These are phyloP conservation scores for Blastobotrys americana DNA, from an alignment of 805 yeast genomes.

Conservation along the genomic window DNA sequence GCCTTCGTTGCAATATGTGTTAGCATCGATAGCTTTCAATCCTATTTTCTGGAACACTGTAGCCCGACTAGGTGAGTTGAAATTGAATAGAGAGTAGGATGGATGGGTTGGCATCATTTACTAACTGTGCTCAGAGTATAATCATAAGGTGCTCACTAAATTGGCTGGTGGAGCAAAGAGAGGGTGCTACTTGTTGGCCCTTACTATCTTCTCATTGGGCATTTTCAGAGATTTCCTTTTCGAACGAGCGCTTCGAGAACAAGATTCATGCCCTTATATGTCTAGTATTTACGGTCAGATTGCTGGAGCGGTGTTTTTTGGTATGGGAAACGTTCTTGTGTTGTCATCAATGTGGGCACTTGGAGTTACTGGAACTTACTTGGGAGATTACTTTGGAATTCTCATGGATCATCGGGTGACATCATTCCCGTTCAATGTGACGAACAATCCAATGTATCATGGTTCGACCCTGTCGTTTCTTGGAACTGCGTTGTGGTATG, in stretches of 20 bases:
- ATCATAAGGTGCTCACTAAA: slow-evolving; percentile 67
- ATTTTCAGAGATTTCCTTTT: slow-evolving; percentile 67
- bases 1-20: slow-evolving; percentile 34
- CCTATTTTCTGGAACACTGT: slow-evolving; percentile 94
- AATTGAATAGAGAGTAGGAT: too few relatives aligned
- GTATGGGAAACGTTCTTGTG: slow-evolving; percentile 73
- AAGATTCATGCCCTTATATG: slow-evolving; percentile 57
- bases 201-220: slow-evolving; percentile 79
- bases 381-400: slow-evolving; percentile 97
- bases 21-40: slow-evolving; percentile 73
- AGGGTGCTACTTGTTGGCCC: slow-evolving; percentile 83
- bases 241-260: slow-evolving; percentile 62
- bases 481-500: slow-evolving; percentile 83
- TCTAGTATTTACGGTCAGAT: slow-evolving; percentile 34
- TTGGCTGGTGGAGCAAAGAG: slow-evolving; percentile 52
- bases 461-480: slow-evolving; percentile 86
- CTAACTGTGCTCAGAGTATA: slow-evolving; percentile 68
- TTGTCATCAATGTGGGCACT: slow-evolving; percentile 80
- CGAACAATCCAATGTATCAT: slow-evolving; percentile 93
- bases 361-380: slow-evolving; percentile 93
- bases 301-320: slow-evolving; percentile 52
- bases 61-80: slow-evolving; percentile 54
- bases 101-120: too few relatives aligned
- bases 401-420: slow-evolving; percentile 86
- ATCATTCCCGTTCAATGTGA: slow-evolving; percentile 85